Base-by-base conservation (phyloP, 176 grass and related monocot genomes). In the Ampelocalamus luodianensis region DNA sequence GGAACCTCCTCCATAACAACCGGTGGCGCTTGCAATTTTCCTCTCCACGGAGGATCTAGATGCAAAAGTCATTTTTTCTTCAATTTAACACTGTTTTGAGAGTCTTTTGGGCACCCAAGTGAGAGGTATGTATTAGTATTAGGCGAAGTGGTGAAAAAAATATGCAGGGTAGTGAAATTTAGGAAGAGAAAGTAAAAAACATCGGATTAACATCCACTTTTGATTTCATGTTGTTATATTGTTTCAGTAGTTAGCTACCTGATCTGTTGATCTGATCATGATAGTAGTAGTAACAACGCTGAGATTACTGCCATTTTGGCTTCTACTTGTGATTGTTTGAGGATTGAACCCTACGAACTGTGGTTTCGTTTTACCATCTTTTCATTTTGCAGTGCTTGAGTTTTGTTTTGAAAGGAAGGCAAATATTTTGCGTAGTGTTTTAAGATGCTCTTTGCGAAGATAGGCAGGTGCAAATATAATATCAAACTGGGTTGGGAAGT, bases 1-100 rank as follows among this genome's bases (percentile, higher is more conserved):
- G 26, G 81, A 70, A 88, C 53, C 83, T 80, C 15, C 90, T 75
- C 24, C 89, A 2, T 83, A 82, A 72, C 77, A 43, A 49, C 56
- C 64, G 65, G 49, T 26, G n/a, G 29, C 64, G 79, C 18, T 84
- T 65, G 65, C 5, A 38, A 54, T 82, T 74, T 78, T 76, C 23
- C 60, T 42, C 26, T 17, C 49, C 20, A 1, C 5, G 3, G 53
- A 77, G 79, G 72, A 22, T 11, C 32, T 83, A n/a, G 9, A 45
- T n/a, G 72, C 62, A 48, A 71, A 83, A 10, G 36, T 59, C 48
- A 10, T n/a, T 4, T 82, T 82, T 61, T 46, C 4, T 36, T 80
- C 14, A 2, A 80, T 54, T 80, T 74, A 45, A 54, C 68, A 16
- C n/a, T 89, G 51, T 74, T 65, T 29, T 55, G 20, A 23, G 46